Percentiles rank a stretch among this genome's conserved stretches.
These are phyloP conservation scores for Danielia oregonensis DNA, from an alignment of 805 yeast species.

Conservation along the genomic window DNA sequence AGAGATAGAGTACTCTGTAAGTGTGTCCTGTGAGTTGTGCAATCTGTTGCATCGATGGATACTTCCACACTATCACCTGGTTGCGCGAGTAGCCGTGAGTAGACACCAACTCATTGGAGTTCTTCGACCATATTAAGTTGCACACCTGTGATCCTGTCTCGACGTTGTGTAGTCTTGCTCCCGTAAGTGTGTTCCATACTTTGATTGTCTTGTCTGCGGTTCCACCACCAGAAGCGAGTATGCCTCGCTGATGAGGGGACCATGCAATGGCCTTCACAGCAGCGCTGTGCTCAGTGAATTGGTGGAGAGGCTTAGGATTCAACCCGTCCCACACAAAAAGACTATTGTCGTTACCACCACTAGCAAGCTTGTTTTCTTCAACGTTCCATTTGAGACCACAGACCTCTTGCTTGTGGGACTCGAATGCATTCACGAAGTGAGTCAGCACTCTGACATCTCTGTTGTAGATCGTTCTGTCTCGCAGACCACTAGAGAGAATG, in stretches of 20 bases:
- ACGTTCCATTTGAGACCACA: constrained; percentile 95
- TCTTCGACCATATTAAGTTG: constrained; percentile 88
- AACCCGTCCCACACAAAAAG: constrained; percentile 86
- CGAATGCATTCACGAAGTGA: constrained; percentile 70
- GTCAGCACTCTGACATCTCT: constrained; percentile 88
- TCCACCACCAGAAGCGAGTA: constrained; percentile 95
- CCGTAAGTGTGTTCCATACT: constrained; percentile 88
- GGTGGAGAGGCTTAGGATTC: constrained; percentile 62
- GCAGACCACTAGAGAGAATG: constrained; percentile 78
- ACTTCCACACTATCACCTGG: constrained; percentile 92
- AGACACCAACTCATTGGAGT: constrained; percentile 87
- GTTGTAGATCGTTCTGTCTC: constrained; percentile 81
- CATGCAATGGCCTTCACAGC: constrained; percentile 97
- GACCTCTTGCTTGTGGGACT: constrained; percentile 85
- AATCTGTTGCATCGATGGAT: constrained; percentile 86
- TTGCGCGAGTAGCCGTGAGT: constrained; percentile 93
- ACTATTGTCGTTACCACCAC: constrained; percentile 93
- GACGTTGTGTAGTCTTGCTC: constrained; percentile 68
- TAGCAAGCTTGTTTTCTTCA: constrained; percentile 86
- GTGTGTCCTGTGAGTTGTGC: constrained; percentile 95
- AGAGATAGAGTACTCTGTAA: constrained; percentile 81
- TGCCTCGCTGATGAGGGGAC: constrained; percentile 96
- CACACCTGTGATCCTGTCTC: constrained; percentile 97
- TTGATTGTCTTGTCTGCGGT: constrained; percentile 88
- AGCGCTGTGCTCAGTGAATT: constrained; percentile 80